A percentile compares a stretch with the other conserved stretches of the same genome.
These are phyloP conservation scores for Syzygium syzygioides DNA, from an alignment of 441 rosid genomes.

Conservation along the genomic window DNA sequence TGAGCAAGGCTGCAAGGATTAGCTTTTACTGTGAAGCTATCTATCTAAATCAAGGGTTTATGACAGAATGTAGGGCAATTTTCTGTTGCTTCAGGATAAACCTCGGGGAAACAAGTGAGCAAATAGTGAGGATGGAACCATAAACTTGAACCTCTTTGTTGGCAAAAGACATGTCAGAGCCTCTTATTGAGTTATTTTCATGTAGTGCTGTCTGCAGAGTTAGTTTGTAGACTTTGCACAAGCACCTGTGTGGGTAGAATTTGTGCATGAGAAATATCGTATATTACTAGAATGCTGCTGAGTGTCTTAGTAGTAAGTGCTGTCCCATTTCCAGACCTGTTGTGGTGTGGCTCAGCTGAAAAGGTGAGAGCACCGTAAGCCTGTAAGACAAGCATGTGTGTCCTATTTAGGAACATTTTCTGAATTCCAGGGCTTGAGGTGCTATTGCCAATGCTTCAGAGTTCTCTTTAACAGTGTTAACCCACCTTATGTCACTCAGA, in stretches of 20 bases:
- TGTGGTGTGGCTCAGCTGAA: not conserved
- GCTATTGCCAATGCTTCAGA: not conserved
- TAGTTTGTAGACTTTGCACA: not conserved
- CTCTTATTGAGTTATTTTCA: not conserved
- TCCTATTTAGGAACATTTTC: not conserved
- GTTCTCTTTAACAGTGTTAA: not conserved
- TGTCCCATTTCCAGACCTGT: not conserved
- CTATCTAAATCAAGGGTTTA: not conserved
- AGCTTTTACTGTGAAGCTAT: not conserved
- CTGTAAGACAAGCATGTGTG: not conserved
- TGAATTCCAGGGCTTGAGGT: not conserved
- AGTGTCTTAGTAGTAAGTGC: not conserved
- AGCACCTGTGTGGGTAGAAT: not conserved
- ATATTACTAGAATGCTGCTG: not conserved
- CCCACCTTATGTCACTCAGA: not conserved
- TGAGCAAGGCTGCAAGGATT: not conserved
- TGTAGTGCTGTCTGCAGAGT: not conserved
- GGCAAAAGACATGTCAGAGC: not conserved
- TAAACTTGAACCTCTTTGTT: not conserved
- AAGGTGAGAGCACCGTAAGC: not conserved
- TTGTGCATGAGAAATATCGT: not conserved
- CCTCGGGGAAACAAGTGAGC: not conserved
- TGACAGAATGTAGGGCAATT: not conserved
- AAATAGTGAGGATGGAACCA: not conserved
- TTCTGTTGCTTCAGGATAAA: not conserved